phyloP scores from a whole-genome alignment of 2,329 filamentous ascomycete species.

The Didymella keratinophila region DNA sequence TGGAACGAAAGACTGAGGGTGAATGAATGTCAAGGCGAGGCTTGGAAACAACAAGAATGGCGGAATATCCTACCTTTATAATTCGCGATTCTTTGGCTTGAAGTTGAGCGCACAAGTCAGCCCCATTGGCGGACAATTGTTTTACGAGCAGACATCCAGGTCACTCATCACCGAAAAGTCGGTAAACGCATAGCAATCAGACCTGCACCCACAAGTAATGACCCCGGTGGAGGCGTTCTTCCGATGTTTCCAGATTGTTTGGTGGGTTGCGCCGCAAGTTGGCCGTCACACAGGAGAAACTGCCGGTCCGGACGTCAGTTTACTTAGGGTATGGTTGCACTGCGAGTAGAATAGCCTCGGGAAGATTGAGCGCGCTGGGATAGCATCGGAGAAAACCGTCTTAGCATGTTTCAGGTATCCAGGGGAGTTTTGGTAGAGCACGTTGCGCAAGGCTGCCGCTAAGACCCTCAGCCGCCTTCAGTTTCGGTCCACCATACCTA shows the following conservation, averaged over 20 bases:
- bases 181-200: conserved; percentile 18
- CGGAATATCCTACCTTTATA: conserved; percentile 24
- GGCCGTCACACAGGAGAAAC: conserved; percentile 6
- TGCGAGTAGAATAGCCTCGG: conserved; percentile 18
- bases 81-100: conserved; percentile 17
- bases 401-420: conserved; percentile 15
- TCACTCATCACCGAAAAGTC: conserved; percentile 10
- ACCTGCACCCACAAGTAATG: conserved; percentile 21
- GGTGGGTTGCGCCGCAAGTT: conserved; percentile 1
- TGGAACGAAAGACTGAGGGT: conserved; percentile 49
- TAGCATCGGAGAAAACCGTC: conserved; percentile 15
- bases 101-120: conserved; percentile 17
- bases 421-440: conserved; percentile 9
- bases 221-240: conserved; percentile 15
- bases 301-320: conserved; percentile 3
- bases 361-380: conserved; percentile 8
- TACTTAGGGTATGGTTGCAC: conserved; percentile 11
- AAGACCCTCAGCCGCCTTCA: conserved; percentile 10
- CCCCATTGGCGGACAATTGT: conserved; percentile 24
- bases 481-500: background rate
- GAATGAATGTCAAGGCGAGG: conserved; percentile 48
- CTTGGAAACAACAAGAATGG: conserved; percentile 12
- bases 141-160: conserved; percentile 17
- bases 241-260: conserved; percentile 12
- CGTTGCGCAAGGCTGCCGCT: conserved; percentile 16